These are phyloP conservation scores for Penicillium sp. DNA, from an alignment of 2,329 filamentous ascomycete genomes.

Conservation along the genomic window DNA sequence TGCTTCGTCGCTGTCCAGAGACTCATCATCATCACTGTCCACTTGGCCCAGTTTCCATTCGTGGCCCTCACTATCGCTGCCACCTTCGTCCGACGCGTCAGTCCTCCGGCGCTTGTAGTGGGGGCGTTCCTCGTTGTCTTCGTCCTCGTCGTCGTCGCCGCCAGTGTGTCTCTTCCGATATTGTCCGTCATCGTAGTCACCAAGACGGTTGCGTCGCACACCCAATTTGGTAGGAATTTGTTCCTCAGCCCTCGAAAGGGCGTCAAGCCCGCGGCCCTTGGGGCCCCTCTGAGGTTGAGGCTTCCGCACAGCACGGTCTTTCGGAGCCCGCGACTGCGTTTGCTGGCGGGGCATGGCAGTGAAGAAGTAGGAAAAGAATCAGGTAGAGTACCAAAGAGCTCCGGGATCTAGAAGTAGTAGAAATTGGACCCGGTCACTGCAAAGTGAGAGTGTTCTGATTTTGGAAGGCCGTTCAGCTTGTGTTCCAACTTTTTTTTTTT, in stretches of 20 bases:
- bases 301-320: conserved; percentile 41
- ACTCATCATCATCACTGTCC: conserved; percentile 67
- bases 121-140: conserved; percentile 26
- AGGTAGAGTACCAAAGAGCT: conserved; percentile 2
- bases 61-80: conserved; percentile 83
- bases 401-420: conserved; percentile 7
- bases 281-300: conserved; percentile 52
- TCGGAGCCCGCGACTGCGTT: conserved; percentile 43
- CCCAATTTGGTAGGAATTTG: conserved; percentile 56
- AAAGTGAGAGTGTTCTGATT: conserved; percentile 12
- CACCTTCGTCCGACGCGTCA: conserved; percentile 57
- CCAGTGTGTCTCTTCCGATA: conserved; percentile 42
- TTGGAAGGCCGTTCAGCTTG: conserved; percentile 23
- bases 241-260: conserved; percentile 65
- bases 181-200: conserved; percentile 55
- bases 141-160: conserved; percentile 46
- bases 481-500: conserved; percentile 25
- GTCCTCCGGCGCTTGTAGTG: conserved; percentile 50
- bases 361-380: conserved; percentile 5
- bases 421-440: conserved; percentile 14
- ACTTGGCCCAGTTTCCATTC: conserved; percentile 78
- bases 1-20: conserved; percentile 76
- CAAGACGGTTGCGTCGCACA: conserved; percentile 60
- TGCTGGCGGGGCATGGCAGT: conserved; percentile 45
- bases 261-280: conserved; percentile 56